Percentiles rank a stretch among this genome's conserved stretches.
These are phyloP conservation scores for Chlorella vulgaris DNA, from an alignment of 139 green algal genomes.

Conservation along the genomic window DNA sequence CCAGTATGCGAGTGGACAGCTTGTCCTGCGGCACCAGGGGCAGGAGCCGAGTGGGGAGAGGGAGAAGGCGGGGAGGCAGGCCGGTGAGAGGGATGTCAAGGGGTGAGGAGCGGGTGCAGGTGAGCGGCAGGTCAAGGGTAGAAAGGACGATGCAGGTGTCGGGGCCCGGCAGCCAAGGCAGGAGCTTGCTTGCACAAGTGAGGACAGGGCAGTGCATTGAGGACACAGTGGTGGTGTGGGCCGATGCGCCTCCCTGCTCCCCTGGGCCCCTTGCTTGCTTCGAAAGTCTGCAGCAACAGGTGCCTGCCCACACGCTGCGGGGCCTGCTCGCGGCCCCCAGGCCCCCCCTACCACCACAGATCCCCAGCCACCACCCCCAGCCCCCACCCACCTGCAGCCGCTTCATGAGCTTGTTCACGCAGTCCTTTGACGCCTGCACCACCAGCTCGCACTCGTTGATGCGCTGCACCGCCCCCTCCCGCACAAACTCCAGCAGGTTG, in stretches of 20 bases:
- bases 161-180: not conserved
- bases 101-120: not conserved
- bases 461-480: conserved; percentile 52
- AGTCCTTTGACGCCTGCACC: conserved; percentile 88
- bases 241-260: too few relatives aligned
- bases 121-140: not conserved
- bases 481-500: conserved; percentile 94
- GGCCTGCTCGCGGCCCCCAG: not conserved
- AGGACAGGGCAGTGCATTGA: too few relatives aligned
- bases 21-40: conserved; percentile 85
- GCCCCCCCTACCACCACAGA: not conserved
- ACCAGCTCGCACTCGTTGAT: conserved; percentile 77
- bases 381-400: conserved; percentile 71
- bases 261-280: too few relatives aligned
- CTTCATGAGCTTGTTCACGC: conserved; percentile 96
- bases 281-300: too few relatives aligned
- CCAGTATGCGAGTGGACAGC: conserved; percentile 57
- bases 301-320: too few relatives aligned
- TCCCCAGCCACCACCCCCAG: too few relatives aligned
- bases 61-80: not conserved
- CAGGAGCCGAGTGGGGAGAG: not conserved
- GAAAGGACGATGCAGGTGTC: not conserved
- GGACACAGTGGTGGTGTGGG: too few relatives aligned
- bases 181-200: not conserved
- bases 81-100: not conserved